Evolutionary conservation across 192 early-diverging fungal species (phyloP), one percentile per base, ranked within the genome.

Genomic region (Rhizoclosmatium globosum): DNA sequence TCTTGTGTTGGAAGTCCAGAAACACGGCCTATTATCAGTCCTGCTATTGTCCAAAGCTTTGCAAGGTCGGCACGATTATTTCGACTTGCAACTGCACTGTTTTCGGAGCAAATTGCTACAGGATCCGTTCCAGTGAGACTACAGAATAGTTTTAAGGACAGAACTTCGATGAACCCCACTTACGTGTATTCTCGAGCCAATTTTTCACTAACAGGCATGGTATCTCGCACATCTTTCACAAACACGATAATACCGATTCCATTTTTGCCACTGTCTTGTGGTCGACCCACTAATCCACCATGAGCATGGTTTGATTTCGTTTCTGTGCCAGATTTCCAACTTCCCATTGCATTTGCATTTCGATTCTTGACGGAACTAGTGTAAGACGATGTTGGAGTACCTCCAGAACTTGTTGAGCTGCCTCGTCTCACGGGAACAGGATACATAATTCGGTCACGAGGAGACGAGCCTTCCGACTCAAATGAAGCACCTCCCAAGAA

Each of bases 1-100:
- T n/a, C n/a, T n/a, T n/a, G n/a, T n/a, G n/a, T n/a, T n/a, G n/a
- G n/a, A 13, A 74, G 41, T 13, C 57, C 44, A 19, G 62, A 46
- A 7, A 67, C 74, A 39, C 74, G 74, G 9, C 45, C 74, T 0
- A 76, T 31, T 41, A 76, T 67, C 15, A 76, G 64, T 4, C 74
- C 74, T 7, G 74, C 64, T 6, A 76, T 66, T 13, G 74, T 76
- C 74, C 74, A 76, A n/a, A 76, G 74, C 50, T 76, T 76, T 1
- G 74, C 74, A 13, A 76, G 46, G 53, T 76, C 74, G 3, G 61
- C 7, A 0, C 74, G 74, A 11, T 66, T n/a, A 6, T 76, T 42
- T 46, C 48, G 46, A 45, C 39, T 23, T 4, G 74, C 74, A 4
- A 66, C 64, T 6, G 23, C 23, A 47, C 74, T 66, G 45, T 76